Conservation (phyloP, 495 filamentous ascomycete genomes). For the Lasiosphaeris hirsuta region DNA sequence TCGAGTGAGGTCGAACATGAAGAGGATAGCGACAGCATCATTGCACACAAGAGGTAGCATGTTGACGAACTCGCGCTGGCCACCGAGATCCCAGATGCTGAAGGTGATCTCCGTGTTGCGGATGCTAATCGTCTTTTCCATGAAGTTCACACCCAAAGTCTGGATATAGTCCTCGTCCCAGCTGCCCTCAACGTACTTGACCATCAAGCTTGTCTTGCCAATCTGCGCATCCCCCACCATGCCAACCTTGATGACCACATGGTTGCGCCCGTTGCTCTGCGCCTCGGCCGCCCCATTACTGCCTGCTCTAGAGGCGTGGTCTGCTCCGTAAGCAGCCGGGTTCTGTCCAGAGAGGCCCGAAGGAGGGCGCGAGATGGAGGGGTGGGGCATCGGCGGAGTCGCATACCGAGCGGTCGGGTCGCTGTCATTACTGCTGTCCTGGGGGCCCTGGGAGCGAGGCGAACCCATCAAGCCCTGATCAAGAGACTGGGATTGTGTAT, state of each 20-base stretch:
- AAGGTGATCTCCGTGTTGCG: slow-evolving; percentile 99
- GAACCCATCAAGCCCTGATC: slow-evolving; percentile 37
- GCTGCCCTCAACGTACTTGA: slow-evolving; percentile 98
- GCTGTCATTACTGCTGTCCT: slow-evolving; percentile 30
- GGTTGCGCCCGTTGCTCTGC: slow-evolving; percentile 62
- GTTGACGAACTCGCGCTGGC: slow-evolving; percentile 98
- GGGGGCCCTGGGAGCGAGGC: slow-evolving; percentile 24
- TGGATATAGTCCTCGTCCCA: slow-evolving; percentile 99
- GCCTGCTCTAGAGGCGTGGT: slow-evolving; percentile 33
- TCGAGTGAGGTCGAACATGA: slow-evolving; percentile 98
- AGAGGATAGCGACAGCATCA: slow-evolving; percentile 94
- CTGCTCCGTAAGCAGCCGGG: slow-evolving; percentile 23
- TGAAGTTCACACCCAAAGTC: slow-evolving; percentile 97
- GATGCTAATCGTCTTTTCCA: slow-evolving; percentile 99
- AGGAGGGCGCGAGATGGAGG: slow-evolving; percentile 45
- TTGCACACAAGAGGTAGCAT: slow-evolving; percentile 99
- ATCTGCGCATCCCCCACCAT: slow-evolving; percentile 99
- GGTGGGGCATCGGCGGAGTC: slow-evolving; percentile 35
- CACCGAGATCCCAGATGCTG: slow-evolving; percentile 97
- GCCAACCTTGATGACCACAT: slow-evolving; percentile 97
- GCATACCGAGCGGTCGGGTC: slow-evolving; percentile 41
- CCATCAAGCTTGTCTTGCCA: slow-evolving; percentile 98
- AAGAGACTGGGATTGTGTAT: slow-evolving; percentile 37
- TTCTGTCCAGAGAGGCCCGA: slow-evolving; percentile 48
- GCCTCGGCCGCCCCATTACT: slow-evolving; percentile 39